Conservation (phyloP, 257 asterid genomes). For the Misopates orontium region DNA sequence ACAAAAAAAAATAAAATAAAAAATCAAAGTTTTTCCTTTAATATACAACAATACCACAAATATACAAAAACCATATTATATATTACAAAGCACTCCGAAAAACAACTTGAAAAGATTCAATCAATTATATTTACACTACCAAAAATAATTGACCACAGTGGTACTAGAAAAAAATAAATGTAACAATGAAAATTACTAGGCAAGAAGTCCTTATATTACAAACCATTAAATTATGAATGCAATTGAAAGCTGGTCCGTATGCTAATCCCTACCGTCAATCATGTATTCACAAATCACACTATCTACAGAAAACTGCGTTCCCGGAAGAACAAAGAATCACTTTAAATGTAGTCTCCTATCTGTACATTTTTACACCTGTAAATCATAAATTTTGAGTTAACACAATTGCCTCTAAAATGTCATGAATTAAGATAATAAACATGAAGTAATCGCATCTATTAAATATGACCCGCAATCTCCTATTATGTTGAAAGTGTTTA, state of each 20-base stretch:
- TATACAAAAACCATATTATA: too few species aligned
- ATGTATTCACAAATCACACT: conserved; percentile 46
- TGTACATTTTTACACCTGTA: conserved; percentile 55
- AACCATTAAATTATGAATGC: conserved; percentile 22
- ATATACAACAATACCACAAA: too few species aligned
- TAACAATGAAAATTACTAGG: conserved; percentile 23
- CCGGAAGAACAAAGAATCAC: conserved; percentile 27
- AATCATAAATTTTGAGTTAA: conserved; percentile 12
- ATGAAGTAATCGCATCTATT: background rate
- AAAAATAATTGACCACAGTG: background rate
- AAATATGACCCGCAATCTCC: too few species aligned
- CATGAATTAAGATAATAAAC: background rate
- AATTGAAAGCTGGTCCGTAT: conserved; percentile 16
- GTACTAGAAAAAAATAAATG: conserved; percentile 21
- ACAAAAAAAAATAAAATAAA: too few species aligned
- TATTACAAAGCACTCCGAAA: background rate
- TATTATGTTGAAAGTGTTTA: too few species aligned
- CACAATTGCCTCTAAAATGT: too few species aligned
- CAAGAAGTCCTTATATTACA: conserved; percentile 6
- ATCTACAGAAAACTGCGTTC: conserved; percentile 40
- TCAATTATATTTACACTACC: background rate
- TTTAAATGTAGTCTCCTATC: conserved; percentile 27
- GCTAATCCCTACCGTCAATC: conserved; percentile 11
- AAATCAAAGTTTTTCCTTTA: too few species aligned
- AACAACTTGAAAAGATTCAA: too few species aligned